Evolutionary conservation across 2,329 filamentous ascomycete species (phyloP).

Genomic region (Pezicula rhizophila): DNA sequence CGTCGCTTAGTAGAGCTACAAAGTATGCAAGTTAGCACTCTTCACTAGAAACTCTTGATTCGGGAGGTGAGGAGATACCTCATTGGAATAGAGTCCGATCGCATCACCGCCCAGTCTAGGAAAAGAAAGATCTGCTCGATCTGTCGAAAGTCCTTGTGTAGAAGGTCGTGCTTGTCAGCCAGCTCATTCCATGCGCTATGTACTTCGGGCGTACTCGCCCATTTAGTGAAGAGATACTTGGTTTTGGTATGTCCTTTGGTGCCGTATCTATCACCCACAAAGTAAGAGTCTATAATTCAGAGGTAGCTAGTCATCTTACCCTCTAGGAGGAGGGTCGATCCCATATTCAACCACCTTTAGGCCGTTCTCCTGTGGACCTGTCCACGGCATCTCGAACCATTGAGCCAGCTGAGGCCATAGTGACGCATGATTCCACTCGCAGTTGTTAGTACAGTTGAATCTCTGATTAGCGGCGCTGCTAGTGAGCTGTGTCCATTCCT

Average conservation of each 20-base stretch:
- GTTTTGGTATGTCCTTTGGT: too few relatives aligned
- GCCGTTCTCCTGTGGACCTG: slow-evolving; percentile 5
- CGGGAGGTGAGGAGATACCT: too few relatives aligned
- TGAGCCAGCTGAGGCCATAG: slow-evolving; percentile 41
- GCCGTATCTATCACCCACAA: too few relatives aligned
- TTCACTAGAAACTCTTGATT: too few relatives aligned
- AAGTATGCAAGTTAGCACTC: not conserved
- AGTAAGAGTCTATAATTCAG: too few relatives aligned
- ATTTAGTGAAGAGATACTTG: slow-evolving; percentile 38
- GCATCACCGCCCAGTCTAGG: too few relatives aligned
- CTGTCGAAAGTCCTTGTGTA: not conserved
- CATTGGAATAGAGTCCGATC: too few relatives aligned
- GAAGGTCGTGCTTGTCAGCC: slow-evolving; percentile 33
- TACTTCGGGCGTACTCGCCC: slow-evolving; percentile 38
- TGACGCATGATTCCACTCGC: slow-evolving; percentile 38
- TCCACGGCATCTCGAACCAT: slow-evolving; percentile 30
- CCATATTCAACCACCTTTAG: too few relatives aligned
- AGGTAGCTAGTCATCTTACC: too few relatives aligned
- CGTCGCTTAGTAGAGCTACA: slow-evolving; percentile 38
- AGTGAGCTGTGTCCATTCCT: slow-evolving; percentile 42
- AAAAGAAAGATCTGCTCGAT: not conserved
- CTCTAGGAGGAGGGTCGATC: too few relatives aligned
- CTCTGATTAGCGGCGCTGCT: slow-evolving; percentile 35
- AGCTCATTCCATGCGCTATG: slow-evolving; percentile 39
- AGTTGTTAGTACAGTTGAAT: slow-evolving; percentile 43